These are phyloP conservation scores for Didymella glomerata DNA, from an alignment of 2,329 filamentous ascomycete species.

Conservation along the genomic window DNA sequence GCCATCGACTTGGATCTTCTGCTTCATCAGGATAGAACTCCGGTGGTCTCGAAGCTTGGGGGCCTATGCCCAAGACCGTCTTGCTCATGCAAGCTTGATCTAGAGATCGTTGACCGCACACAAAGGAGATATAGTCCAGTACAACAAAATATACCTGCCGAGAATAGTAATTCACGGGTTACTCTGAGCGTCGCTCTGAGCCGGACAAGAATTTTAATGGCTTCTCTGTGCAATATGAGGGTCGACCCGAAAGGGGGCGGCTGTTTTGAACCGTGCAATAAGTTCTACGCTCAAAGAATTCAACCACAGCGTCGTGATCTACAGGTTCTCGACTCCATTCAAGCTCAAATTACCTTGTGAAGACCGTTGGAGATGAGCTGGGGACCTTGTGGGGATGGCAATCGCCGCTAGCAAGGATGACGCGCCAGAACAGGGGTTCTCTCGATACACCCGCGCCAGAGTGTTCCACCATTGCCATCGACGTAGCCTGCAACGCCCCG, in stretches of 20 bases:
- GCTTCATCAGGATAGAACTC: background rate
- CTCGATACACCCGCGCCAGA: constrained; percentile 12
- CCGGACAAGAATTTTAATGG: no score
- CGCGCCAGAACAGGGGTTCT: constrained; percentile 20
- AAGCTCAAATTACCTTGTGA: background rate
- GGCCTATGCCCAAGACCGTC: no score
- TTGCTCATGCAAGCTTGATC: background rate
- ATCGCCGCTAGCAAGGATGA: constrained; percentile 16
- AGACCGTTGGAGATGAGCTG: background rate
- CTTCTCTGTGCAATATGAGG: background rate
- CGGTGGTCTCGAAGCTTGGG: background rate
- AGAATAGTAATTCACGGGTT: background rate
- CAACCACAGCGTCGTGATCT: background rate
- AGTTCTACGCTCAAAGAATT: background rate
- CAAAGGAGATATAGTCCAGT: no score
- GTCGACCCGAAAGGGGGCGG: background rate
- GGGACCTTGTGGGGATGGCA: constrained; percentile 14
- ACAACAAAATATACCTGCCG: no score
- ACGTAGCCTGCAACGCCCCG: constrained; percentile 19
- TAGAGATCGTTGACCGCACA: background rate
- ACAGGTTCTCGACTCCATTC: background rate
- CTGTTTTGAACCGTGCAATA: background rate
- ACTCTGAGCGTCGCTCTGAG: background rate
- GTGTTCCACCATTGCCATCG: constrained; percentile 20
- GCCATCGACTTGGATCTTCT: background rate